Percentiles rank a stretch among this genome's conserved stretches.
phyloP scores from a whole-genome alignment of 768 basidiomycete genomes.

The Phaffia australis region DNA sequence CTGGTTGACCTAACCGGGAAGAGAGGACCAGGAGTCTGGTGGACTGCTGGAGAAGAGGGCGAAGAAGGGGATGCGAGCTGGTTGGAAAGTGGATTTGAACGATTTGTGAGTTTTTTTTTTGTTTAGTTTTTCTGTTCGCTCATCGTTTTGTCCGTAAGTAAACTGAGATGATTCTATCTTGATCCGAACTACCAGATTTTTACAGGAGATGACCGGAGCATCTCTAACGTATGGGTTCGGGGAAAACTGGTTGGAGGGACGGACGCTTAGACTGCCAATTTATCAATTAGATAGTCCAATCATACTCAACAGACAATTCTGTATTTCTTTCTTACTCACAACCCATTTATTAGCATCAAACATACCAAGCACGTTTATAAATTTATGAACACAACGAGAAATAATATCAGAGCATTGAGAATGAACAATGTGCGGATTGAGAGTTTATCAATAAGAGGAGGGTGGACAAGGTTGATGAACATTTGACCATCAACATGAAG shows the following conservation, averaged over 20 bases:
- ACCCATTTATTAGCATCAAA: neutral
- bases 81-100: conserved; percentile 56
- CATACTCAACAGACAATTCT: neutral
- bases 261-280: neutral
- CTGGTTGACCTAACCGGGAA: conserved; percentile 51
- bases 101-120: conserved; percentile 14
- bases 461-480: neutral
- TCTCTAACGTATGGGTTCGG: conserved; percentile 70
- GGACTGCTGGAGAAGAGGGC: conserved; percentile 43
- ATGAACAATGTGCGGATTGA: neutral
- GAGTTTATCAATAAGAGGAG: too few species aligned
- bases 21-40: conserved; percentile 50
- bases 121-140: neutral
- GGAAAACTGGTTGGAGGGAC: conserved; percentile 64
- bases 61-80: conserved; percentile 25
- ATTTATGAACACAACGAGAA: neutral
- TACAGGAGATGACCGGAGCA: conserved; percentile 62
- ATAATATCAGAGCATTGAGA: neutral
- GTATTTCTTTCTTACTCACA: neutral
- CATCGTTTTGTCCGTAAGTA: neutral
- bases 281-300: neutral
- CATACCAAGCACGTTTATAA: neutral
- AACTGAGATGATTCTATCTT: neutral
- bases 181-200: conserved; percentile 45
- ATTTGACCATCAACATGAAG: neutral